A percentile compares a stretch with the other conserved stretches of the same genome.
These are phyloP conservation scores for Leishmania braziliensis DNA, from an alignment of 208 protist genomes.

Conservation along the genomic window DNA sequence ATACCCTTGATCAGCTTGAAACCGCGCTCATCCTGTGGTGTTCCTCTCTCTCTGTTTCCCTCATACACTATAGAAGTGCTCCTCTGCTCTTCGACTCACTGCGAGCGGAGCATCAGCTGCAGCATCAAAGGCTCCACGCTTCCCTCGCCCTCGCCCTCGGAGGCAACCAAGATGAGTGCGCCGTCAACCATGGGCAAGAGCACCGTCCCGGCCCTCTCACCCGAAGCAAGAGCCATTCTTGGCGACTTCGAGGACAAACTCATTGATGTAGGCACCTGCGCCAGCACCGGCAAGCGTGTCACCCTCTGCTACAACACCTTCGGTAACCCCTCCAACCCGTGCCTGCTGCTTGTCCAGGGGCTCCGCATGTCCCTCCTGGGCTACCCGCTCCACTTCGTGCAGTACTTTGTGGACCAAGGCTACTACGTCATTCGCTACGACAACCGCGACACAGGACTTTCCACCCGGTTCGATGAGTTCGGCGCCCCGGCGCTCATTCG, in stretches of 20 bases:
- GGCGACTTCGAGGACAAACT: conserved; percentile 52
- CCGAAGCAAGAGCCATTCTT: conserved; percentile 10
- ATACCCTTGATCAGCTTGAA: neutral
- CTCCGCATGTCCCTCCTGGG: conserved; percentile 37
- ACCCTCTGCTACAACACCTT: conserved; percentile 82
- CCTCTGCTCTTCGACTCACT: neutral
- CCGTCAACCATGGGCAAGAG: neutral
- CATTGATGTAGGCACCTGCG: conserved; percentile 59
- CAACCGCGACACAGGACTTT: conserved; percentile 73
- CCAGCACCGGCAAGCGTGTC: conserved; percentile 57
- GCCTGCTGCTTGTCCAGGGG: conserved; percentile 70
- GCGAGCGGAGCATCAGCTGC: neutral
- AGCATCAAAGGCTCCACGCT: neutral
- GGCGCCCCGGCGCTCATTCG: conserved; percentile 39
- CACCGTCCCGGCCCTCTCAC: conserved; percentile 12
- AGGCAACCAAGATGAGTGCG: neutral
- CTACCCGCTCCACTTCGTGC: conserved; percentile 43
- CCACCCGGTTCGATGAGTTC: conserved; percentile 60
- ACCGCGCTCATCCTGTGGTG: neutral
- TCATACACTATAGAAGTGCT: neutral
- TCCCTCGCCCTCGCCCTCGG: neutral
- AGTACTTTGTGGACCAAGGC: conserved; percentile 43
- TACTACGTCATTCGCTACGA: conserved; percentile 84
- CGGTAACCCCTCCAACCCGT: conserved; percentile 60
- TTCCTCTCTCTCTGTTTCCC: neutral